These are phyloP conservation scores for Myxozyma lipomycoides DNA, from an alignment of 805 yeast genomes.

Conservation along the genomic window DNA sequence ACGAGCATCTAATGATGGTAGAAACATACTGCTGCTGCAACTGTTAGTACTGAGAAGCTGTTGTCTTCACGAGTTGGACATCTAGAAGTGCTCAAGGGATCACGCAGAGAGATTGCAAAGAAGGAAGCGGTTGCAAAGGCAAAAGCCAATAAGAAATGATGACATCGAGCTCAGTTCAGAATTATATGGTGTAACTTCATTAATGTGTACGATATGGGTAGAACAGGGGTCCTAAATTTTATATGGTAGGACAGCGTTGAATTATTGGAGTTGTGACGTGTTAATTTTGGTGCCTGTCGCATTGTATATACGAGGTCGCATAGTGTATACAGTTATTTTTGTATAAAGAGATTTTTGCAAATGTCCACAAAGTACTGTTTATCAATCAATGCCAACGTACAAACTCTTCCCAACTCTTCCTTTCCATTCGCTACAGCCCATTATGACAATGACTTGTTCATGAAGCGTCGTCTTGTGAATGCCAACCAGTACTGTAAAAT, in stretches of 20 bases:
- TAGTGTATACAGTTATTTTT: too few species aligned
- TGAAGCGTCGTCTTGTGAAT: slow-evolving; percentile 88
- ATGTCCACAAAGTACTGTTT: too few species aligned
- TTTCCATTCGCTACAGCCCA: background rate
- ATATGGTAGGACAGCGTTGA: too few species aligned
- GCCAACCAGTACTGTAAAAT: slow-evolving; percentile 74
- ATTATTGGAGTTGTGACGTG: too few species aligned
- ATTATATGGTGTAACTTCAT: too few species aligned
- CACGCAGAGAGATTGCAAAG: slow-evolving; percentile 77
- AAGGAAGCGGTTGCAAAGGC: slow-evolving; percentile 41
- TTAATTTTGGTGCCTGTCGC: too few species aligned
- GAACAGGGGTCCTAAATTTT: too few species aligned
- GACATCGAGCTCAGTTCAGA: background rate
- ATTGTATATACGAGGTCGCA: too few species aligned
- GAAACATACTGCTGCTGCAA: slow-evolving; percentile 52
- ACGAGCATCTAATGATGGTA: slow-evolving; percentile 36
- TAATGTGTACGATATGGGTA: too few species aligned
- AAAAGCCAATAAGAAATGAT: slow-evolving; percentile 3
- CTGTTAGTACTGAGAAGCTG: slow-evolving; percentile 71
- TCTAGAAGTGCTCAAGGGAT: slow-evolving; percentile 83
- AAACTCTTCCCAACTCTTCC: background rate
- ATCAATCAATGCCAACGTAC: background rate
- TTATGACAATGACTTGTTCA: slow-evolving; percentile 74
- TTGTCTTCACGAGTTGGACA: slow-evolving; percentile 91
- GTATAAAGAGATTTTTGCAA: too few species aligned